Percentiles rank a stretch among this genome's conserved stretches.
phyloP scores from a whole-genome alignment of 768 basidiomycete genomes.

The Suillus tomentosus region DNA sequence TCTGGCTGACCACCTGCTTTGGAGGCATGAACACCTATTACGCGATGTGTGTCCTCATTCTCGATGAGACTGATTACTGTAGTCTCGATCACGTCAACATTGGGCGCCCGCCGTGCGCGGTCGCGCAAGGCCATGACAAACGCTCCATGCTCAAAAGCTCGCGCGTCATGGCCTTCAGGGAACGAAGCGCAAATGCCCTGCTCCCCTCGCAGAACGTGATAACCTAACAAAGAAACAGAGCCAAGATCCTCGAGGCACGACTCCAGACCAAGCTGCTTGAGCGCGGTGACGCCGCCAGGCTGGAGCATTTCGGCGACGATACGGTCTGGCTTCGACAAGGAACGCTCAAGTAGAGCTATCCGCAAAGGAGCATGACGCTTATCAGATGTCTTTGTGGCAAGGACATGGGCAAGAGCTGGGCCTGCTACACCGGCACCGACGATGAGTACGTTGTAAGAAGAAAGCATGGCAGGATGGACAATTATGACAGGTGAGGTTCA shows the following conservation, averaged over 20 bases:
- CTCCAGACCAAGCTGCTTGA: slow-evolving; percentile 71
- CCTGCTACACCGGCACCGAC: slow-evolving; percentile 90
- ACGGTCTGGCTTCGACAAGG: slow-evolving; percentile 83
- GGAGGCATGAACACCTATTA: slow-evolving; percentile 35
- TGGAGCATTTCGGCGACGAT: slow-evolving; percentile 95
- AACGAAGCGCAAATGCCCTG: slow-evolving; percentile 84
- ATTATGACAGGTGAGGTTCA: neutral
- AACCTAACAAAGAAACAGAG: slow-evolving; percentile 75
- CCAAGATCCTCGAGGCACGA: slow-evolving; percentile 77
- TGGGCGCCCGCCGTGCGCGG: slow-evolving; percentile 52
- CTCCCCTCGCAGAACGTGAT: slow-evolving; percentile 63
- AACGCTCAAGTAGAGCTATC: slow-evolving; percentile 82
- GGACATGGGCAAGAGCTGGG: slow-evolving; percentile 75
- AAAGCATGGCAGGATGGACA: slow-evolving; percentile 19
- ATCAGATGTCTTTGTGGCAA: slow-evolving; percentile 50
- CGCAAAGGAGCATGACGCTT: slow-evolving; percentile 54
- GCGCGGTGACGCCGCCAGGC: slow-evolving; percentile 77
- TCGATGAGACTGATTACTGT: slow-evolving; percentile 71
- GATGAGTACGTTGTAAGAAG: slow-evolving; percentile 72
- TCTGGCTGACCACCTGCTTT: slow-evolving; percentile 44
- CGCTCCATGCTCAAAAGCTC: slow-evolving; percentile 87
- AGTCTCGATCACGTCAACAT: slow-evolving; percentile 80
- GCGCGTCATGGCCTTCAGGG: slow-evolving; percentile 61
- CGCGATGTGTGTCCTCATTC: slow-evolving; percentile 36
- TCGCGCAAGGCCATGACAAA: slow-evolving; percentile 75